Conservation (phyloP, 257 asterid species). For the Jacaranda copaia region DNA sequence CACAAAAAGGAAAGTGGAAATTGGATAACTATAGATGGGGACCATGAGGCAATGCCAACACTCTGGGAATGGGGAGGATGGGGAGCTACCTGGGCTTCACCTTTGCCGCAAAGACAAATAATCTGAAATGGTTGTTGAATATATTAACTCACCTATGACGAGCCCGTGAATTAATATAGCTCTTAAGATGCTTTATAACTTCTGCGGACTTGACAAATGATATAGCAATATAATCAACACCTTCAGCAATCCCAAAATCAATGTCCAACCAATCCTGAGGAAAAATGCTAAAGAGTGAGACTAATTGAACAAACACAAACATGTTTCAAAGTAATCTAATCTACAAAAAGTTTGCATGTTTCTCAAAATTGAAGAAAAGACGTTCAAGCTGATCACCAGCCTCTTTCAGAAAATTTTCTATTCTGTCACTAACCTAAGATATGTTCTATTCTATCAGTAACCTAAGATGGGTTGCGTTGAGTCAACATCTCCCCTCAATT, state of each 20-base stretch:
- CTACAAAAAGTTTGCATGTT: not conserved
- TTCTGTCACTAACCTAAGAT: not conserved
- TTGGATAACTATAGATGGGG: not conserved
- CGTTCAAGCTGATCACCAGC: not conserved
- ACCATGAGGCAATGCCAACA: constrained; percentile 9
- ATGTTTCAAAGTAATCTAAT: constrained; percentile 2
- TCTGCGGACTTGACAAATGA: constrained; percentile 95
- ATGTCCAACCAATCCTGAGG: constrained; percentile 92
- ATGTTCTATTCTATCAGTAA: too few species aligned
- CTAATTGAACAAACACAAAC: constrained; percentile 25
- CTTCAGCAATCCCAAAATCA: constrained; percentile 89
- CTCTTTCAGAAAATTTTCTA: constrained; percentile 10
- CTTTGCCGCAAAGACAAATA: constrained; percentile 16
- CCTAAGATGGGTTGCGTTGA: too few species aligned
- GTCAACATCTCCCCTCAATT: too few species aligned
- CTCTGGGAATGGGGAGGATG: constrained; percentile 1
- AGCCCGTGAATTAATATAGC: constrained; percentile 85
- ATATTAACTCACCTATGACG: constrained; percentile 61
- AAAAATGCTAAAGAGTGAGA: constrained; percentile 38
- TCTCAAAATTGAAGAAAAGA: not conserved
- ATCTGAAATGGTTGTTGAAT: constrained; percentile 7
- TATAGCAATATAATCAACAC: constrained; percentile 88
- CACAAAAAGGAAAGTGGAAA: not conserved
- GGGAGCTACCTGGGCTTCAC: constrained; percentile 7
- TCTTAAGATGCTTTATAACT: constrained; percentile 83